Base-by-base conservation (phyloP, 2,329 filamentous ascomycete genomes). In the Curvularia sp. region DNA sequence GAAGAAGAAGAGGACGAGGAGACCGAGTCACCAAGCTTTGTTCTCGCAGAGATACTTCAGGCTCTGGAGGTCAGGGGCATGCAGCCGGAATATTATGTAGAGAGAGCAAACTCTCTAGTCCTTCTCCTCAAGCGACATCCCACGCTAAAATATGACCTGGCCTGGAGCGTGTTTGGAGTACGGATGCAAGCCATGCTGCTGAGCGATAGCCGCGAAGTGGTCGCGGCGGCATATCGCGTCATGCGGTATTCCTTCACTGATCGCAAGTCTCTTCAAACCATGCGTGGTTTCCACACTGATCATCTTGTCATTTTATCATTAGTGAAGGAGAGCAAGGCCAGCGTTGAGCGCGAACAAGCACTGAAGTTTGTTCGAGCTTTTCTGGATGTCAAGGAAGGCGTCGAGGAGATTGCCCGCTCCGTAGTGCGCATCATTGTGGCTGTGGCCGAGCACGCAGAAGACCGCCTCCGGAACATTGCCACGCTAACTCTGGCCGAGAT, bases 341-440 rank as follows among this genome's bases (percentile, higher is more conserved):
- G 94, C 67, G 91, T 99, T 18, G 95, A 99, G 80, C 87, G 96
- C 53, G 95, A 99, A 77, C 95, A 99, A 78, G 95, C 95, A 12
- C 82, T 99, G 69, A 99, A 99, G 75, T 97, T 99, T 75, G 89
- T 98, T 26, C 88, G 95, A 58, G 92, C 93, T 9, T 99, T 99
- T 71, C 82, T 99, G 2, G 95, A 99, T 73, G 92, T 98, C 64
- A 97, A 97, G 73, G 92, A 93, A 62, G 95, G 95, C 10, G 89
- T 96, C 8, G 85, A 87, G 62, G 94, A 99, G 75, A 85, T 99
- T 35, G 96, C 95, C 1, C 86, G 91, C 58, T 89, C 92, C 0
- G 88, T 99, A 20, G 90, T 96, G 7, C 88, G 95, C 54, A 95
- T 94, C 6, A 89, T 99, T 57, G 92, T 95, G 31, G 91, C 95